Evolutionary conservation across 108 stramenopile species (phyloP), one percentile per base, ranked within the genome.

Genomic region (Aurantiochytrium sp.): DNA sequence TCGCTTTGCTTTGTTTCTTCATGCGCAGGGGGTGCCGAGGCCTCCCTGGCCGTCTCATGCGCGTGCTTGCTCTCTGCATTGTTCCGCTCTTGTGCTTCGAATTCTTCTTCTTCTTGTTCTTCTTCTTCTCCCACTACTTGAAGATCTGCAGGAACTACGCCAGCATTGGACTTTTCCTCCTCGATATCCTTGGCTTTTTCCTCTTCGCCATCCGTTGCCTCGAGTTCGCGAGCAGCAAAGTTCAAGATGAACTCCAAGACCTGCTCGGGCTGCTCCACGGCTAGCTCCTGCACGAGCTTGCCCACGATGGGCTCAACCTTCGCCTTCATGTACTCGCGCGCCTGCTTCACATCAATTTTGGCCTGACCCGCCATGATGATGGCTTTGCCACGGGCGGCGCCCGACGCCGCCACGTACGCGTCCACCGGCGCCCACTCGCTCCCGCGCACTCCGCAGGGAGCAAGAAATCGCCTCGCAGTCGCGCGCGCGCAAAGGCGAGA

Each of bases 231-330:
- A 17, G 39, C 73, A 12, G 73, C 73, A 24, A 81, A 81, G 42
- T 48, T 48, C 17, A 81, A 3, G 12, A 81, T 81, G 1, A 27
- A 81, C 73, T 48, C 73, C 73, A 81, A 2, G 0, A 81, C 73
- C 6, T 81, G 6, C 21, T 81, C 73, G 12, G 73, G 73, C 24
- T 81, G 73, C 12, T 81, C 17, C 24, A 81, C 27, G 42, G 73
- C 73, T 10, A 81, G 73, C 45, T 81, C 73, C 24, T 81, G 39
- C 27, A 81, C 73, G 12, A 81, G 73, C 45, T 81, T 81, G 42
- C 42, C 45, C 10, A 81, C 45, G 39, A 81, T 48, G 3, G 73
- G 73, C 45, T 81, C 73, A 24, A 48, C 73, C 45, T 81, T 81
- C 21, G 21, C 73, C 12, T 48, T 41, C 73, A 81, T 81, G 30